Evolutionary conservation across 1,284 basidiomycete species (phyloP).

Genomic region (Tranzscheliella williamsii): DNA sequence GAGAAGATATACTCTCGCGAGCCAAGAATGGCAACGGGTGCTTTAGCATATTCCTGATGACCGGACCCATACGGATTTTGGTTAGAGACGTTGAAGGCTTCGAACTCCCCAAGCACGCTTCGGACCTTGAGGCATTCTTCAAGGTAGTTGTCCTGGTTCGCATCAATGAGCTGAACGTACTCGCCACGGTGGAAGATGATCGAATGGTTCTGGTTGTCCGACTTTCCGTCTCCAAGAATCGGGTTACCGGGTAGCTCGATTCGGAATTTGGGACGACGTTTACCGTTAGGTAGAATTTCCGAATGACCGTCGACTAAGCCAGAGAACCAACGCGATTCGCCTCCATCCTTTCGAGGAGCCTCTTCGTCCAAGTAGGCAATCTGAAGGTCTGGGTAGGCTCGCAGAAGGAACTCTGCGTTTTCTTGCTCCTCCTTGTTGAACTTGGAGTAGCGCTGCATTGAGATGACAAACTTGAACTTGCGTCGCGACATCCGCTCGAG

Average conservation of each 20-base stretch:
- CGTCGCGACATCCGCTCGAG: constrained; percentile 94
- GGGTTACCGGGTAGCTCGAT: constrained; percentile 98
- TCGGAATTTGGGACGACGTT: constrained; percentile 92
- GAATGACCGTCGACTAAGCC: constrained; percentile 96
- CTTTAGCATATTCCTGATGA: constrained; percentile 69
- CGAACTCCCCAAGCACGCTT: constrained; percentile 96
- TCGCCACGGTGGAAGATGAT: constrained; percentile 99
- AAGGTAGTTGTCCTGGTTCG: constrained; percentile 99
- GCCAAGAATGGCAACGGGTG: constrained; percentile 95
- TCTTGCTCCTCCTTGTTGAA: constrained; percentile 99
- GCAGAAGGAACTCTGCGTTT: constrained; percentile 95
- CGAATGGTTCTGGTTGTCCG: constrained; percentile 99
- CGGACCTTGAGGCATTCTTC: constrained; percentile 99
- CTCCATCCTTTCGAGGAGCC: constrained; percentile 83
- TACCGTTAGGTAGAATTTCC: constrained; percentile 86
- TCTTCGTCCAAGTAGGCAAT: constrained; percentile 99
- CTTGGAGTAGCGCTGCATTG: constrained; percentile 99
- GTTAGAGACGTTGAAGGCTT: constrained; percentile 83
- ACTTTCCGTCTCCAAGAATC: constrained; percentile 97
- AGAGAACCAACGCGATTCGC: constrained; percentile 92
- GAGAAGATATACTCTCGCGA: constrained; percentile 99
- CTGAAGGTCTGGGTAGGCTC: constrained; percentile 97
- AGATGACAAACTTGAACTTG: constrained; percentile 99
- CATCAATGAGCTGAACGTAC: constrained; percentile 97
- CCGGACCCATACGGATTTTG: constrained; percentile 87